Percentiles rank a stretch among this genome's conserved stretches.
phyloP scores from a whole-genome alignment of 176 grass and related monocot species.

The Lolium rigidum region DNA sequence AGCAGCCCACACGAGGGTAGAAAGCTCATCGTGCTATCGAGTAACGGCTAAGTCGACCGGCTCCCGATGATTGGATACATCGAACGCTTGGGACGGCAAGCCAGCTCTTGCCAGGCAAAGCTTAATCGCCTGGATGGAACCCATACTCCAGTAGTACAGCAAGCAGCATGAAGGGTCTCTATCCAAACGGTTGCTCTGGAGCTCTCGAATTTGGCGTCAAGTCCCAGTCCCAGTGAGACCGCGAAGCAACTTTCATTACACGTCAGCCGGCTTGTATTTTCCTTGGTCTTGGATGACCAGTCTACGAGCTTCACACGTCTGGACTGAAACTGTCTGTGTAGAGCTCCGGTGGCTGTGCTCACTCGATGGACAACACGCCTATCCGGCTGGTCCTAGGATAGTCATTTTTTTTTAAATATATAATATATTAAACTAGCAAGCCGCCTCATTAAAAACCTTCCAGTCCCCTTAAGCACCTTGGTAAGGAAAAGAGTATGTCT shows the following conservation, averaged over 20 bases:
- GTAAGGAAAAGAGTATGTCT: too few relatives aligned
- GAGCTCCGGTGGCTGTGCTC: neutral
- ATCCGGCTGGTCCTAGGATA: too few relatives aligned
- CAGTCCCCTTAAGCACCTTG: too few relatives aligned
- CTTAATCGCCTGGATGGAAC: neutral
- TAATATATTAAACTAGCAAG: too few relatives aligned
- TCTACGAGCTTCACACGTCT: conserved; percentile 23
- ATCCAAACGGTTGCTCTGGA: conserved; percentile 22
- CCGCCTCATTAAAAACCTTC: too few relatives aligned
- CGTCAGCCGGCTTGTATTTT: conserved; percentile 12
- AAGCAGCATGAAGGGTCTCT: neutral
- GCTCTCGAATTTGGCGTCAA: conserved; percentile 17
- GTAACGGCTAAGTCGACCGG: too few relatives aligned
- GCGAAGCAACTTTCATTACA: conserved; percentile 21
- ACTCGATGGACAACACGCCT: too few relatives aligned
- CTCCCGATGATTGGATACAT: neutral
- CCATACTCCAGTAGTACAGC: neutral
- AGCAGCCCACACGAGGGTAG: neutral
- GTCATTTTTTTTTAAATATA: too few relatives aligned
- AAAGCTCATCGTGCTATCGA: neutral
- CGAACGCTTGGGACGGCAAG: neutral
- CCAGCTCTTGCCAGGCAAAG: neutral
- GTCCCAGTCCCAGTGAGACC: conserved; percentile 26
- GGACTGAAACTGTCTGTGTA: neutral
- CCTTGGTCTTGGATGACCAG: neutral